Percentiles rank a stretch among this genome's conserved stretches.
Evolutionary conservation across 257 asterid genomes (phyloP).

Genomic region (Gardenia jasminoides): DNA sequence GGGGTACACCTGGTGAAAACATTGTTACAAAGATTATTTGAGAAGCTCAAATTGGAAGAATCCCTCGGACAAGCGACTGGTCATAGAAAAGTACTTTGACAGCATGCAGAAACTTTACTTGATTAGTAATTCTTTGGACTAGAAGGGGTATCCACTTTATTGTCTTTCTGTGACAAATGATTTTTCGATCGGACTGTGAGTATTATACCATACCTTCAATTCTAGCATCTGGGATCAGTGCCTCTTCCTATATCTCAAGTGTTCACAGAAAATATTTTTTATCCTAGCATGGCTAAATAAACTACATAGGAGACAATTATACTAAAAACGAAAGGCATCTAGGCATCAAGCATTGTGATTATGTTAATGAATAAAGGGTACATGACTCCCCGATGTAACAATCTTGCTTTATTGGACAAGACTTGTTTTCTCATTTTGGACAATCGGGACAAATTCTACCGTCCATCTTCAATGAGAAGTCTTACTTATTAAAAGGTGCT

Average conservation of each 20-base stretch:
- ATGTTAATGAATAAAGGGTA: conserved; percentile 20
- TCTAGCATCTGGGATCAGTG: conserved; percentile 12
- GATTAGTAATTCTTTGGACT: conserved; percentile 15
- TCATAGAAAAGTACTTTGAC: conserved; percentile 23
- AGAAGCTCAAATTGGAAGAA: conserved; percentile 41
- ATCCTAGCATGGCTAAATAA: not conserved
- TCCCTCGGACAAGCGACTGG: conserved; percentile 26
- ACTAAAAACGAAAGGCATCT: conserved; percentile 23
- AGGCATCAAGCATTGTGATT: conserved; percentile 29
- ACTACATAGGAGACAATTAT: not conserved
- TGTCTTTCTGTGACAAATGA: conserved; percentile 12
- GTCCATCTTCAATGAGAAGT: conserved; percentile 38
- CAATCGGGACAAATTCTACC: conserved; percentile 27
- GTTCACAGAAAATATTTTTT: not conserved
- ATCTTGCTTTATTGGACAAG: conserved; percentile 26
- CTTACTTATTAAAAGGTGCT: conserved; percentile 20
- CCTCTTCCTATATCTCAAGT: not conserved
- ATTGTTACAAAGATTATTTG: not conserved
- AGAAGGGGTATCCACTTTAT: conserved; percentile 23
- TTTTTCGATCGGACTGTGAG: not conserved
- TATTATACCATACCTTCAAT: conserved; percentile 10
- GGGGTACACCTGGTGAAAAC: conserved; percentile 1
- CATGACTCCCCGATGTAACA: conserved; percentile 7
- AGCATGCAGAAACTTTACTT: conserved; percentile 12
- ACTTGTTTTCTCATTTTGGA: conserved; percentile 30